Evolutionary conservation across 1,284 basidiomycete species (phyloP), one percentile per base, ranked within the genome.

Genomic region (Moniliella sp.): DNA sequence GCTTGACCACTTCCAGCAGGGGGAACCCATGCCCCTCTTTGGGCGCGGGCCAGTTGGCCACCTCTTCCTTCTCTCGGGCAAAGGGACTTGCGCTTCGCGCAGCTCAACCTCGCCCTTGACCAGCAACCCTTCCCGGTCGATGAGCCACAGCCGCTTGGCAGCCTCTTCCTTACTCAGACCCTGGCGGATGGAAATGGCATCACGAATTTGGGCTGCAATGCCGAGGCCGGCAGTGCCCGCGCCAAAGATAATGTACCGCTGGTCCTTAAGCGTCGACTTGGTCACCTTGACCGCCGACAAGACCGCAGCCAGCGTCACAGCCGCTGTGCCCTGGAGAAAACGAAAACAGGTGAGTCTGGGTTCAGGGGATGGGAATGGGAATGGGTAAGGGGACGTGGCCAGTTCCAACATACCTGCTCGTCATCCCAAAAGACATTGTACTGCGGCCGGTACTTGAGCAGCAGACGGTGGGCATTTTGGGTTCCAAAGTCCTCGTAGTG

Each of bases 1-100:
- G 74, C 35, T 75, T 68, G 51, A 93, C 69, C 46, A 88, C 76
- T 31, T 84, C 77, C 29, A 75, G 65, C 17, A 91, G 69, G 21
- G 8, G 7, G 21, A 23, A 23, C 8, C 21, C 21, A 7, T 23
- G 8, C 21, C 8, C n/a, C 8, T 23, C 21, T n/a, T 7, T n/a
- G 8, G 21, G n/a, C n/a, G 7, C n/a, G 21, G 21, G n/a, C 21
- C 21, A 23, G 7, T 7, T 7, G 21, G 21, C 7, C 7, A 23
- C 21, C n/a, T 23, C 21, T n/a, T 7, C 7, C 21, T 23, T n/a
- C 8, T 23, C 21, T 7, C 21, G 21, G 7, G 21, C 21, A n/a
- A 23, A 23, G 7, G 8, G 8, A n/a, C 21, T n/a, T 23, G 21
- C 8, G 8, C 21, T n/a, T 23, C 21, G n/a, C 21, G 21, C n/a